Conservation (phyloP, 495 filamentous ascomycete species). For the Aspergillus ellipticus region DNA sequence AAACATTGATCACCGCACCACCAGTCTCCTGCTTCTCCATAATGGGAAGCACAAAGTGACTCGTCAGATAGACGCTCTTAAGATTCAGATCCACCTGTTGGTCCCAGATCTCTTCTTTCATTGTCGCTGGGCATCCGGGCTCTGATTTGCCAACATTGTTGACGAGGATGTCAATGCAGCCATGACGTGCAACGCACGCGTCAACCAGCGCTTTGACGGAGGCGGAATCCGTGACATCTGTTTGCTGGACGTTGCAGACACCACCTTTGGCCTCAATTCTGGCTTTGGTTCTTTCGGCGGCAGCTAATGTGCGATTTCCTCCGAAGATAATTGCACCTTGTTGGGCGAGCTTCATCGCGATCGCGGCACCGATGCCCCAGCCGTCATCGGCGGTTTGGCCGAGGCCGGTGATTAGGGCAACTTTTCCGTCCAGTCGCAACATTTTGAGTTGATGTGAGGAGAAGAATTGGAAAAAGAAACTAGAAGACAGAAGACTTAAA, state of each 20-base stretch:
- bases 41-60: constrained; percentile 45
- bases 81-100: constrained; percentile 49
- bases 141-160: constrained; percentile 52
- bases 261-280: constrained; percentile 25
- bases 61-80: constrained; percentile 49
- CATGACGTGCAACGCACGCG: constrained; percentile 42
- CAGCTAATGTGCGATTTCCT: constrained; percentile 35
- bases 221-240: constrained; percentile 42
- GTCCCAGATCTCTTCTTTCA: constrained; percentile 48
- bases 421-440: constrained; percentile 38
- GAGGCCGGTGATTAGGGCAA: constrained; percentile 50
- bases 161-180: constrained; percentile 53
- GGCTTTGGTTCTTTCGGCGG: constrained; percentile 31
- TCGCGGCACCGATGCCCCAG: constrained; percentile 50
- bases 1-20: constrained; percentile 43
- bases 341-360: constrained; percentile 37
- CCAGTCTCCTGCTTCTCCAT: constrained; percentile 40
- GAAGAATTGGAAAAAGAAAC: background rate
- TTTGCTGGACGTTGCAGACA: constrained; percentile 30
- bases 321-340: constrained; percentile 47
- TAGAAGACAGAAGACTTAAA: too few species aligned
- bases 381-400: constrained; percentile 39
- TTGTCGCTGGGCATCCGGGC: constrained; percentile 46
- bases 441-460: constrained; percentile 9
- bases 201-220: constrained; percentile 44